These are phyloP conservation scores for Periconia sp. DNA, from an alignment of 2,329 filamentous ascomycete species.

Conservation along the genomic window DNA sequence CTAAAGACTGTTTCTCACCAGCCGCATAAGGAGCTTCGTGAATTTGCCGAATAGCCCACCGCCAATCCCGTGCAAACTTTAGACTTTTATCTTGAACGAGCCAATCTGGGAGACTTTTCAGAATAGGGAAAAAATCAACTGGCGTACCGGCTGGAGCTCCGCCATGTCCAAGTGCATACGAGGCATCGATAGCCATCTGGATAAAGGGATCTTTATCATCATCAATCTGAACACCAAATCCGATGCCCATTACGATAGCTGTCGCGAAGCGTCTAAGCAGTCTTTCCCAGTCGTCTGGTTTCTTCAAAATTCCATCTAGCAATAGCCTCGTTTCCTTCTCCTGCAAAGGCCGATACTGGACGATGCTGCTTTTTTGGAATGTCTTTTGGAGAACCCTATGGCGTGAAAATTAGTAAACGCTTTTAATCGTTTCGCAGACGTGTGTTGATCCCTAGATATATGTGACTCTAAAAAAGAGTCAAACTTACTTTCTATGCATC, in stretches of 20 bases:
- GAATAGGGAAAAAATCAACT: slow-evolving; percentile 58
- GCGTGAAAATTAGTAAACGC: too few relatives aligned
- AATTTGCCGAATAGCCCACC: too few relatives aligned
- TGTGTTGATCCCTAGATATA: neutral
- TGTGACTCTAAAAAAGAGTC: neutral
- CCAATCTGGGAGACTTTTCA: slow-evolving; percentile 51
- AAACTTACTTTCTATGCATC: slow-evolving; percentile 49
- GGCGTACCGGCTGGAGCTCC: slow-evolving; percentile 46
- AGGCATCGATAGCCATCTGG: slow-evolving; percentile 43
- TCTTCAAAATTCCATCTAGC: too few relatives aligned
- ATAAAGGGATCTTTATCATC: too few relatives aligned
- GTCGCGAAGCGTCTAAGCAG: slow-evolving; percentile 49
- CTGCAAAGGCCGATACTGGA: too few relatives aligned
- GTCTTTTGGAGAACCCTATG: slow-evolving; percentile 49
- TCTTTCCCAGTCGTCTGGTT: slow-evolving; percentile 46
- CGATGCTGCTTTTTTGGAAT: too few relatives aligned
- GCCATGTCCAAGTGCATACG: too few relatives aligned
- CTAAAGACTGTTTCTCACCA: slow-evolving; percentile 27
- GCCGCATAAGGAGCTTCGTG: slow-evolving; percentile 49
- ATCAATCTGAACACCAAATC: slow-evolving; percentile 53
- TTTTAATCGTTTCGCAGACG: neutral
- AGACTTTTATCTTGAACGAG: too few relatives aligned
- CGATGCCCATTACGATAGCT: slow-evolving; percentile 52
- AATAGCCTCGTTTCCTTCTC: too few relatives aligned
- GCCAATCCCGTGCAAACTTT: too few relatives aligned